Base-by-base conservation (phyloP, 2,329 filamentous ascomycete species). In the Talaromyces sp. region DNA sequence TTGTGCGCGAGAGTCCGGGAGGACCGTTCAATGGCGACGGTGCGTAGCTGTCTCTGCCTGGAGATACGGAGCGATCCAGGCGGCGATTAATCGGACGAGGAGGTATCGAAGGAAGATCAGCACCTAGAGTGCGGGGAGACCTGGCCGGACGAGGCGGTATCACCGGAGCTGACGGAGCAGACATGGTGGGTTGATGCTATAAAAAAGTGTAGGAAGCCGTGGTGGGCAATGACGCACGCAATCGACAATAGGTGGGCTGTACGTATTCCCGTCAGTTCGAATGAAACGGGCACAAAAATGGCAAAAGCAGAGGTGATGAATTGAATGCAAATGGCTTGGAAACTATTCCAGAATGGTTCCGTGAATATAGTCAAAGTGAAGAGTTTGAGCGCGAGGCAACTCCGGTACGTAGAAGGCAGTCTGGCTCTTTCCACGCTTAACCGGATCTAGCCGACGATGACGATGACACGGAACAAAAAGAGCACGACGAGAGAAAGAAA, bases 11-110 rank as follows among this genome's bases (percentile, higher is more conserved):
- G 63, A 77, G 61, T 52, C 70, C 70, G 82, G 68, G 79, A 69
- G 60, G 85, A 72, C 92, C 90, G 75, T 94, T 95, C 72, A 97
- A 83, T 9, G 94, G 94, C 61, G 93, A 97, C 60, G 87, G 92
- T 41, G 92, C 91, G 76, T 90, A 97, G 71, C 89, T 89, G 71
- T 92, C 89, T 70, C 89, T 87, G 70, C 87, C 86, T 50, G 92
- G 92, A 63, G 92, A 96, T 68, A 89, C 77, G 35, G 92, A 91
- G 77, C 92, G 90, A 69, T 92, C 89, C 71, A 87, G 74, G 70
- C 81, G 84, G 75, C 89, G 89, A 70, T 83, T 82, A 61, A 76
- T 69, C 4, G 93, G 93, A 68, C 93, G 90, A 67, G 92, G 90
- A 68, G 93, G 93, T 58, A 97, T 85, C 73, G 78, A 71, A 65